phyloP scores from a whole-genome alignment of 495 filamentous ascomycete genomes.

The Penicillium riverlandense region DNA sequence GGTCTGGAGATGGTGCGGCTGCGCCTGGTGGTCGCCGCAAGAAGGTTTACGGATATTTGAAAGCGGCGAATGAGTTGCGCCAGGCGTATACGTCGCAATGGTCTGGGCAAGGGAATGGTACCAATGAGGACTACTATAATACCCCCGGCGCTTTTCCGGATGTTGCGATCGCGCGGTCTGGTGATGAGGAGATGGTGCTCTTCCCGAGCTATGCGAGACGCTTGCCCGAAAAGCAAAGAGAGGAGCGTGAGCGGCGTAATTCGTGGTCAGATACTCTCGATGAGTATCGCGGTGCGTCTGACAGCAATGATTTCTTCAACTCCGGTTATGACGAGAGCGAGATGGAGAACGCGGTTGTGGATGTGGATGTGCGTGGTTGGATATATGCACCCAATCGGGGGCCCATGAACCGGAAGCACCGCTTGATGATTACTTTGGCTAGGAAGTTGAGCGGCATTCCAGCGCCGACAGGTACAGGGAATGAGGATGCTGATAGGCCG shows the following conservation, averaged over 20 bases:
- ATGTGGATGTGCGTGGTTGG: conserved; percentile 91
- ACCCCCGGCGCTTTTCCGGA: conserved; percentile 78
- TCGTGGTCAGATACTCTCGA: conserved; percentile 29
- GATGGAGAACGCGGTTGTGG: conserved; percentile 74
- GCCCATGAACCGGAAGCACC: conserved; percentile 81
- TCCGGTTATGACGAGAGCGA: conserved; percentile 62
- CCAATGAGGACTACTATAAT: conserved; percentile 47
- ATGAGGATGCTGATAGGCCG: conserved; percentile 19
- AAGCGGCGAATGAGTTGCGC: conserved; percentile 83
- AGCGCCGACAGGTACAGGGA: conserved; percentile 40
- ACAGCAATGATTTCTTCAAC: conserved; percentile 19
- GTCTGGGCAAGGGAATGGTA: conserved; percentile 43
- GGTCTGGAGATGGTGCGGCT: conserved; percentile 22
- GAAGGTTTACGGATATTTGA: conserved; percentile 78
- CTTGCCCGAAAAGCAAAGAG: conserved; percentile 36
- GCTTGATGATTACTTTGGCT: conserved; percentile 76
- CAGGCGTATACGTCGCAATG: conserved; percentile 67
- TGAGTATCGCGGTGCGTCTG: conserved; percentile 26
- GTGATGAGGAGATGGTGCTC: conserved; percentile 85
- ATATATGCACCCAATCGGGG: conserved; percentile 78
- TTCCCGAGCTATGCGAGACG: conserved; percentile 86
- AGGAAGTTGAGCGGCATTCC: conserved; percentile 80
- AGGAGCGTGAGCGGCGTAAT: conserved; percentile 12
- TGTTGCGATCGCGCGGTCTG: conserved; percentile 66
- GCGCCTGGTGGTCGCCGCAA: conserved; percentile 65